A percentile compares a stretch with the other conserved stretches of the same genome.
These are phyloP conservation scores for Aspergillus bertholletiae DNA, from an alignment of 495 filamentous ascomycete genomes.

Conservation along the genomic window DNA sequence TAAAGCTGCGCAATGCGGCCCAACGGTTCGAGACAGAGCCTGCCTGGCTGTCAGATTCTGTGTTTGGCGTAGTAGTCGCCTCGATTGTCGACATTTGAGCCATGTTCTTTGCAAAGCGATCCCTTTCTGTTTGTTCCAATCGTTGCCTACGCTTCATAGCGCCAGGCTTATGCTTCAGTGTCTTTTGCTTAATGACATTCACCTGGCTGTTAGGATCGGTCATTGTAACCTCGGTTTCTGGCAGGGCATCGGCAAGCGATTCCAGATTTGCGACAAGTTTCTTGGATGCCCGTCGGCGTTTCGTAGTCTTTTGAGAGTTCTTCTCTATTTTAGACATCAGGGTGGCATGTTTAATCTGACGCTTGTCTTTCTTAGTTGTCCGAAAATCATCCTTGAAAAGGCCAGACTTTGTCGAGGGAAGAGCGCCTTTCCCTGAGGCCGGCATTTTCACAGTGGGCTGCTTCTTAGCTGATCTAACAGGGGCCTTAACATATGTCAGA, in stretches of 20 bases:
- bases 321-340: conserved; percentile 77
- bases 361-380: conserved; percentile 74
- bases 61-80: conserved; percentile 12
- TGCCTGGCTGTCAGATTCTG: conserved; percentile 12
- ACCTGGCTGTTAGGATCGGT: conserved; percentile 33
- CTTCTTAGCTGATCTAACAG: conserved; percentile 22
- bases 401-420: conserved; percentile 20
- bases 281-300: conserved; percentile 66
- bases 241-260: conserved; percentile 73
- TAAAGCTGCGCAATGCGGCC: conserved; percentile 66
- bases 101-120: conserved; percentile 79
- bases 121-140: conserved; percentile 71
- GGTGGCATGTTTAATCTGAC: conserved; percentile 66
- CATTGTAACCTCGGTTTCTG: conserved; percentile 44
- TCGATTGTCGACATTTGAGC: conserved; percentile 50
- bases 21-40: conserved; percentile 55
- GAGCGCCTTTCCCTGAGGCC: conserved; percentile 22
- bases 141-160: conserved; percentile 80
- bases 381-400: conserved; percentile 48
- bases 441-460: conserved; percentile 22
- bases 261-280: conserved; percentile 76
- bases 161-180: conserved; percentile 67
- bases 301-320: conserved; percentile 41
- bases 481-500: conserved; percentile 22
- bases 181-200: conserved; percentile 62